Evolutionary conservation across 371 early-diverging fungal genomes (phyloP), one percentile per base, ranked within the genome.

Genomic region (Mortierella sp.): DNA sequence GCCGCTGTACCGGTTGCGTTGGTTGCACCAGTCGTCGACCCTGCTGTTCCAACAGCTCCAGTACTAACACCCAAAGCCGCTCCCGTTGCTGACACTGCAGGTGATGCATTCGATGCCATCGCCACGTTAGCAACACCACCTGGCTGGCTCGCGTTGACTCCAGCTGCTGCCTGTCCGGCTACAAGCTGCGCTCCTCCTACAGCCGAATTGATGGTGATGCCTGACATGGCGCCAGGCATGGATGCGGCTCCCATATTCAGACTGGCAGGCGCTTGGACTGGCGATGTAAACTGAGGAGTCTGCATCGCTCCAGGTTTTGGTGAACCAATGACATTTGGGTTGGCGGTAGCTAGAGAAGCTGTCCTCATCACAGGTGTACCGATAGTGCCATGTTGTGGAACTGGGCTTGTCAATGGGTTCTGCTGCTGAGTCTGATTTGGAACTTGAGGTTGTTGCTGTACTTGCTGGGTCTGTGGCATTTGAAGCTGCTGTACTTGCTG

Each of bases 391-490:
- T 72, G 47, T 65, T 55, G 60, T 43, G 71, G 40, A 58, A 73
- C 16, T 67, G 66, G 86, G 28, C 68, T 80, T 8, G 79, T 53
- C 53, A 82, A 57, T 37, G 83, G 81, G 19, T 74, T 71, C 56
- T 71, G 67, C 37, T 77, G 67, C 17, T 53, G 48, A 21, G 53
- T 21, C 21, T 64, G 76, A 13, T 62, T 71, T 16, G 47, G 57
- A 29, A 48, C 29, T 16, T 50, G 60, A 19, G 59, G 62, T 16
- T 48, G 61, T 39, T 29, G 47, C 28, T 61, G 62, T 22, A 34
- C 46, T 27, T 66, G 65, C 31, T 50, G 67, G 29, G 37, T 40
- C 40, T 72, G 73, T 21, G 67, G 76, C 40, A 47, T 19, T 34
- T 69, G 70, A 9, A 44, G 66, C n/a, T n/a, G n/a, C n/a, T n/a